These are phyloP conservation scores for Neovahlkampfia damariscottae DNA, from an alignment of 78 protist species.

Conservation along the genomic window DNA sequence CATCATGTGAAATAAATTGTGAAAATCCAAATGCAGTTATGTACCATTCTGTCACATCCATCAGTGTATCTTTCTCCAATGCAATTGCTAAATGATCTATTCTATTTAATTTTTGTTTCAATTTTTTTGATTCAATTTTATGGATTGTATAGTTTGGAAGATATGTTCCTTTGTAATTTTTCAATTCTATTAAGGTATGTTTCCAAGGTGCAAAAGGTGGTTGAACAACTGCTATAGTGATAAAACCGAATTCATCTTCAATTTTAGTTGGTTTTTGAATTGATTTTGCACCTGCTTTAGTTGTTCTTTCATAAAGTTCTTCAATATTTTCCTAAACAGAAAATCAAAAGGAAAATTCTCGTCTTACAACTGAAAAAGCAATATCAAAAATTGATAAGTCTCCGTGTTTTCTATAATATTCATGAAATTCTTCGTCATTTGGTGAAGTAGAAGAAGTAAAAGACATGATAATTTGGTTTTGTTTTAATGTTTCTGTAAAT, in stretches of 20 bases:
- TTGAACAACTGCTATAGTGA: background rate
- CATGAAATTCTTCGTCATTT: background rate
- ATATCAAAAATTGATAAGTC: background rate
- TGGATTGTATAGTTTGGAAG: background rate
- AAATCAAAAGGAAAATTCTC: too few species aligned
- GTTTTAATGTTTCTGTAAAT: background rate
- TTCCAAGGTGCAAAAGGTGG: background rate
- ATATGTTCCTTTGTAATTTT: too few species aligned
- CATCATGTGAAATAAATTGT: background rate
- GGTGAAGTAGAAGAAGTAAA: background rate
- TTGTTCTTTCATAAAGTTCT: background rate
- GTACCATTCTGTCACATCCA: background rate
- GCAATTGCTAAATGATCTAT: constrained; percentile 2
- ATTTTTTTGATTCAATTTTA: background rate
- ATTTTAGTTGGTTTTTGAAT: background rate
- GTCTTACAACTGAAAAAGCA: background rate
- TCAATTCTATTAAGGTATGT: background rate
- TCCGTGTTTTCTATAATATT: background rate
- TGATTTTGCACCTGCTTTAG: background rate
- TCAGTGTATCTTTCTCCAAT: background rate
- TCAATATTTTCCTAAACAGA: too few species aligned
- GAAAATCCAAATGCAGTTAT: background rate
- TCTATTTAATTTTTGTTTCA: background rate
- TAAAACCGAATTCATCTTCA: background rate
- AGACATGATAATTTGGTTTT: background rate